Percentiles rank a stretch among this genome's conserved stretches.
Conservation (phyloP, 2,329 filamentous ascomycete genomes). For the Fusarium xyrophilum region DNA sequence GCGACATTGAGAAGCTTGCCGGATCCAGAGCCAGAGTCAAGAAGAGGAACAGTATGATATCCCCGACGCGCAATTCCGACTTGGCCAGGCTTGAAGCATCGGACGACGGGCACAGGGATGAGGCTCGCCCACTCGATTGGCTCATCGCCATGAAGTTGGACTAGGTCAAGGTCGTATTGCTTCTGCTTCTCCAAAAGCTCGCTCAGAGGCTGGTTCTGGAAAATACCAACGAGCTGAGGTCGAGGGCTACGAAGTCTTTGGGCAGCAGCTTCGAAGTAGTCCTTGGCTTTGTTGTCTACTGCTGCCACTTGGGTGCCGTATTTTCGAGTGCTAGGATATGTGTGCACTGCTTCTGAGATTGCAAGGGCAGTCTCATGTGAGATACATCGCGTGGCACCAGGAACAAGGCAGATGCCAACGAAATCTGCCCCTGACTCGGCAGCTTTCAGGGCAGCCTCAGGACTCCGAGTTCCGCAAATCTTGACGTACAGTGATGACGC, state of each 20-base stretch:
- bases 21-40: slow-evolving; percentile 87
- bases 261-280: slow-evolving; percentile 73
- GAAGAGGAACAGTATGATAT: slow-evolving; percentile 81
- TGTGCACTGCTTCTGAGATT: slow-evolving; percentile 81
- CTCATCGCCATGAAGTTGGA: slow-evolving; percentile 92
- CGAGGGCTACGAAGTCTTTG: slow-evolving; percentile 60
- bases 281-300: slow-evolving; percentile 53
- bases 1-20: slow-evolving; percentile 78
- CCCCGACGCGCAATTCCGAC: slow-evolving; percentile 75
- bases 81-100: slow-evolving; percentile 79
- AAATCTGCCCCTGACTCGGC: slow-evolving; percentile 88
- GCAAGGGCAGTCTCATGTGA: slow-evolving; percentile 77
- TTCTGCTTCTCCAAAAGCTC: slow-evolving; percentile 82
- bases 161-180: slow-evolving; percentile 79
- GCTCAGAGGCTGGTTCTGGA: slow-evolving; percentile 85
- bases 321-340: slow-evolving; percentile 61
- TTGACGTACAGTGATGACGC: slow-evolving; percentile 74
- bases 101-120: slow-evolving; percentile 93
- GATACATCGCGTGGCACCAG: slow-evolving; percentile 80
- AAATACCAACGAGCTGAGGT: slow-evolving; percentile 88
- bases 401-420: slow-evolving; percentile 90
- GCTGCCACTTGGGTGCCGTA: slow-evolving; percentile 40
- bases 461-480: slow-evolving; percentile 89
- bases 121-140: slow-evolving; percentile 87
- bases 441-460: slow-evolving; percentile 80